These are phyloP conservation scores for Corymbia calophylla DNA, from an alignment of 441 rosid genomes.

Conservation along the genomic window DNA sequence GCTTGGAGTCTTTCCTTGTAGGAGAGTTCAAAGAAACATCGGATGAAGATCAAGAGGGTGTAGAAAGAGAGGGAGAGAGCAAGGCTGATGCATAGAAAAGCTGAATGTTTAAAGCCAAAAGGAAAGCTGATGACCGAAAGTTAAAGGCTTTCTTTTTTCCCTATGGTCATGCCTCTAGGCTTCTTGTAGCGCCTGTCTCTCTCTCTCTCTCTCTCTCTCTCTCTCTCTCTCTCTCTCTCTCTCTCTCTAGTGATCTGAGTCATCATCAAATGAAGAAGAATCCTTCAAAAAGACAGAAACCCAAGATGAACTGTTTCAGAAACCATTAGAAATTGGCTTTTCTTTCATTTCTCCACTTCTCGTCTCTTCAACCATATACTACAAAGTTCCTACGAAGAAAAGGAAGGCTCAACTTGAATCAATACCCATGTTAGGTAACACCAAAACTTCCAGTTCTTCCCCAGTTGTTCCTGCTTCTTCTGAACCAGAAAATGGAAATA, in stretches of 20 bases:
- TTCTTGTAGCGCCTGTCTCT: neutral
- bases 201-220: neutral
- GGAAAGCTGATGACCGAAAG: neutral
- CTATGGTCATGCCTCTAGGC: neutral
- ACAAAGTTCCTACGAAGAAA: neutral
- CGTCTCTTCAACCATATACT: neutral
- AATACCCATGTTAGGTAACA: neutral
- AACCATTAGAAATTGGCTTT: neutral
- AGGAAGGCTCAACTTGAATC: neutral
- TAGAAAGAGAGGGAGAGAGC: neutral
- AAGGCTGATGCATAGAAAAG: neutral
- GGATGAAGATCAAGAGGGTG: neutral
- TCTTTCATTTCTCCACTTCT: neutral
- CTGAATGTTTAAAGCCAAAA: neutral
- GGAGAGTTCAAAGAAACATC: neutral
- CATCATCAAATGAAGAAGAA: neutral
- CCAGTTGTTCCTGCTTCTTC: neutral
- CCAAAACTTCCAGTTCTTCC: neutral
- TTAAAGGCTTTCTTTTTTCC: neutral
- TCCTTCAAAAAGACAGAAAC: neutral
- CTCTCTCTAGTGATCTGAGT: neutral
- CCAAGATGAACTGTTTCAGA: neutral
- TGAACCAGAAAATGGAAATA: neutral
- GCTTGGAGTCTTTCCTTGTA: neutral
- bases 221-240: neutral